Conservation (phyloP, 2,329 filamentous ascomycete genomes). For the Calonectria honghensis region DNA sequence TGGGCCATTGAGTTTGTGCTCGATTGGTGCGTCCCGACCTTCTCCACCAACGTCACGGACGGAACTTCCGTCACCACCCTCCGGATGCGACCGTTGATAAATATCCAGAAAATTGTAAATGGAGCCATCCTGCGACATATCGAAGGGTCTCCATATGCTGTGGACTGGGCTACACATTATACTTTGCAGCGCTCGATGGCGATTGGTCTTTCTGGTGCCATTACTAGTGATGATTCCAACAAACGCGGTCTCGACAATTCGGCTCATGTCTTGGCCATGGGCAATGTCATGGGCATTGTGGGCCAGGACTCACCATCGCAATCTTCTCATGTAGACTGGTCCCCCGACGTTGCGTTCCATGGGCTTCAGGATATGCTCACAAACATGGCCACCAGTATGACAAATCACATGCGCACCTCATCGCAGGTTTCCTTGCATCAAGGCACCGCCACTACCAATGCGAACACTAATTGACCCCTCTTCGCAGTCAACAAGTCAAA, state of each 20-base stretch:
- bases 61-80: background rate
- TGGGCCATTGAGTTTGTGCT: background rate
- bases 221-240: background rate
- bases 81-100: background rate
- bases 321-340: background rate
- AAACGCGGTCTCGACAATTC: background rate
- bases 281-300: background rate
- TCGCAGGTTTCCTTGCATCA: background rate
- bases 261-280: background rate
- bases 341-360: background rate
- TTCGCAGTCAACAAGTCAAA: background rate
- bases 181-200: background rate
- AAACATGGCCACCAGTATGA: background rate
- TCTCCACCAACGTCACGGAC: background rate
- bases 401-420: background rate
- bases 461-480: background rate
- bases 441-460: background rate
- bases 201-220: background rate
- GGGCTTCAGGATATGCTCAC: background rate
- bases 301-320: background rate
- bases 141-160: background rate
- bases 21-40: background rate
- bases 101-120: background rate
- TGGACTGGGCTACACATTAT: background rate
- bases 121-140: background rate